phyloP scores from a whole-genome alignment of 2,329 filamentous ascomycete genomes.

The Ramularia endophylla region DNA sequence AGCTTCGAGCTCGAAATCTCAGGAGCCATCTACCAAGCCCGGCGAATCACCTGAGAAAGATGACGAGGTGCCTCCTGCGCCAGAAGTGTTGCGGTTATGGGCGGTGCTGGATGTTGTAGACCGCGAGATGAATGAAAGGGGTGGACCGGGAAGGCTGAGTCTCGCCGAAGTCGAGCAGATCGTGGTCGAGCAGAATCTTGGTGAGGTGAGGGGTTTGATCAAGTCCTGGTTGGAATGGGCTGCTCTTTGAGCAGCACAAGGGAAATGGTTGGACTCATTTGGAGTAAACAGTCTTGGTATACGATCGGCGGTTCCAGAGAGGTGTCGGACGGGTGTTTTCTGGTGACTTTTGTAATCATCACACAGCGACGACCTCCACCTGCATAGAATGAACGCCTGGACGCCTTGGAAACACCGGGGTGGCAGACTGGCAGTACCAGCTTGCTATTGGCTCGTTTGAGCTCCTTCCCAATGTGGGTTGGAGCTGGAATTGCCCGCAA shows the following conservation, averaged over 20 bases:
- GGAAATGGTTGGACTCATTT: no score
- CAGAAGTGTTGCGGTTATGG: conserved; percentile 38
- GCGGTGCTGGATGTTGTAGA: conserved; percentile 57
- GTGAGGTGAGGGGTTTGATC: conserved; percentile 68
- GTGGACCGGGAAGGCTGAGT: conserved; percentile 72
- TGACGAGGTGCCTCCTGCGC: conserved; percentile 7
- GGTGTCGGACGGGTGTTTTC: no score
- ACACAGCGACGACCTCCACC: no score
- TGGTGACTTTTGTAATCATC: no score
- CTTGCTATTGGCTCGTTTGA: background rate
- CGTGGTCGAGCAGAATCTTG: conserved; percentile 55
- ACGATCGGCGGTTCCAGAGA: no score
- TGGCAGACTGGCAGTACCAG: no score
- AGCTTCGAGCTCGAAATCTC: background rate
- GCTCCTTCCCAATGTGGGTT: no score
- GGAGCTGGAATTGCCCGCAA: no score
- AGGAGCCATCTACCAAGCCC: background rate
- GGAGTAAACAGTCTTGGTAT: no score
- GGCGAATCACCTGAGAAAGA: no score
- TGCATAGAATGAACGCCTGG: no score
- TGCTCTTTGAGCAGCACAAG: conserved; percentile 48
- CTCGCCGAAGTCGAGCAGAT: conserved; percentile 74
- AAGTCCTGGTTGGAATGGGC: conserved; percentile 84
- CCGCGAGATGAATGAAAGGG: conserved; percentile 60
- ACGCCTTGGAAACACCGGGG: no score